Evolutionary conservation across 345 rosid species (phyloP), one percentile per base, ranked within the genome.

Genomic region (Raphanus sativus): DNA sequence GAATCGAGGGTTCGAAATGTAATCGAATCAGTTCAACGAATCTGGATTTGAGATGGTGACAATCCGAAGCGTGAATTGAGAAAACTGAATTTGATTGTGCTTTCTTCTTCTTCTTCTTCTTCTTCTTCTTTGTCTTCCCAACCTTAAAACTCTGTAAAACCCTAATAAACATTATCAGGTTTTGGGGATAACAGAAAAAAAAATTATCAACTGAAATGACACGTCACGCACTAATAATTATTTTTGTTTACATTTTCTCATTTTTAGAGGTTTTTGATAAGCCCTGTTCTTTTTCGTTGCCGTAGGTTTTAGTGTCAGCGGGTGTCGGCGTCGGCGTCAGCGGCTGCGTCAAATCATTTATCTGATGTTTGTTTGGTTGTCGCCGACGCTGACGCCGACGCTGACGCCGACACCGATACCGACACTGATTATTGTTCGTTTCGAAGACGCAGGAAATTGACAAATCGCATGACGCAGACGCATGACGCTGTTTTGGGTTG

Each of bases 91-190:
- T 50, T 50, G 55, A 50, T 50, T n/a, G 55, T 50, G 55, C 17
- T 40, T 40, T 38, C 45, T 48, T 48, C 36, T 33, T 33, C 36
- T 28, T 28, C 30, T 28, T n/a, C n/a, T n/a, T n/a, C 98, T 97
- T 28, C 30, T 28, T 40, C 50, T 42, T 45, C 54, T 45, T 50
- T 17, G 17, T 50, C 55, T 50, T 50, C 17, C 17, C 55, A 5
- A 50, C 55, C 55, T 50, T 7, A 50, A 50, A 50, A n/a, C 55
- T 50, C 55, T 50, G 55, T 50, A 50, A 50, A 50, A 50, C 55
- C 55, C 52, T 40, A 40, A 10, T 10, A 3, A 40, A 38, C 48
- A 4, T 4, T 45, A 6, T 50, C 55, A 50, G 55, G 55, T 50
- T 50, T 15, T 50, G 55, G 55, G 55, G 55, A 50, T 50, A 50